These are phyloP conservation scores for Tuber indicum DNA, from an alignment of 495 filamentous ascomycete genomes.

Conservation along the genomic window DNA sequence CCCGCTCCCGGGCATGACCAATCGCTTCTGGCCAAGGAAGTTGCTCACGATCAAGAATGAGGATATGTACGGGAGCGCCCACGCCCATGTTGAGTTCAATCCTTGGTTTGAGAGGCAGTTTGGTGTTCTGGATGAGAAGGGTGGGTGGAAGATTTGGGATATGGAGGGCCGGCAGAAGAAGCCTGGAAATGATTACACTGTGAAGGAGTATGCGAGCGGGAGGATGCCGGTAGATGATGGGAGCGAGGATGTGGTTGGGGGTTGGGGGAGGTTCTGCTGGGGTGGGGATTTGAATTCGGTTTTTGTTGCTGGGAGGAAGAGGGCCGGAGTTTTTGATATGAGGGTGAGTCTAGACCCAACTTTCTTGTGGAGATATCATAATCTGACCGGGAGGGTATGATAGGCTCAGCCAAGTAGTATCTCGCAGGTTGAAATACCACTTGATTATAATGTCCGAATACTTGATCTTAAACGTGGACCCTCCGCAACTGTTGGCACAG, in stretches of 20 bases:
- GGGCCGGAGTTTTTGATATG: constrained; percentile 20
- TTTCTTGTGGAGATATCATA: neutral
- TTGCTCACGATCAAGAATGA: constrained; percentile 14
- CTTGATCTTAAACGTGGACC: constrained; percentile 31
- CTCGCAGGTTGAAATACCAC: constrained; percentile 8
- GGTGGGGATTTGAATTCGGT: constrained; percentile 31
- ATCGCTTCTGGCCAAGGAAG: neutral
- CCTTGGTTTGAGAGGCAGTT: constrained; percentile 62
- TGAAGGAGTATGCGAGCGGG: constrained; percentile 15
- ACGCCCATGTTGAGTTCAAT: constrained; percentile 64
- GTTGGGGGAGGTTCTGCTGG: constrained; percentile 36
- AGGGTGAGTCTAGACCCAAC: constrained; percentile 12
- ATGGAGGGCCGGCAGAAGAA: constrained; percentile 44
- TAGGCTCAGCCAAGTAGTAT: constrained; percentile 1
- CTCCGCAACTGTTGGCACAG: neutral
- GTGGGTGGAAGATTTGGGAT: constrained; percentile 73
- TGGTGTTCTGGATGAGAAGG: constrained; percentile 63
- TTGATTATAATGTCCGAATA: constrained; percentile 10
- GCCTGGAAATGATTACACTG: neutral
- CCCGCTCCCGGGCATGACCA: constrained; percentile 5
- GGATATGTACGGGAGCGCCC: constrained; percentile 38
- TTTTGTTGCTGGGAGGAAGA: constrained; percentile 29
- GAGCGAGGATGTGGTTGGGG: neutral
- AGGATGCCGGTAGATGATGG: constrained; percentile 11
- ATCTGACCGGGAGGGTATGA: neutral